Evolutionary conservation across 768 basidiomycete species (phyloP), one percentile per base, ranked within the genome.

Genomic region (Mycena rosella): DNA sequence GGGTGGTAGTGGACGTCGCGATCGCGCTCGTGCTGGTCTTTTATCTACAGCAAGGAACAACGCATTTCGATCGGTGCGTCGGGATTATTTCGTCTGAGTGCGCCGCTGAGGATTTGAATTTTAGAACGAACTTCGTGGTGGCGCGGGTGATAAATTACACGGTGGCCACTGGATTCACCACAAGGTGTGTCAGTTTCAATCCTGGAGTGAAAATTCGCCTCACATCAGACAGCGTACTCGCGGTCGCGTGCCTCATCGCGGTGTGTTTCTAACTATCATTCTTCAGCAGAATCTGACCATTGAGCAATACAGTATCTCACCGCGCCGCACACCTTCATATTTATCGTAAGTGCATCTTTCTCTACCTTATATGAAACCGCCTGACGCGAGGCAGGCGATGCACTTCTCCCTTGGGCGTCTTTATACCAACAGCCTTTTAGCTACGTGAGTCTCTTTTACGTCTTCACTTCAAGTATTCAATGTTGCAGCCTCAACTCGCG

Each of bases 401-500:
- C 75, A 76, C 63, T 72, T 76, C 14, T 76, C 69, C 20, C 61
- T 76, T 29, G 75, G 73, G 0, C 70, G 75, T 5, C 57, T 76
- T 17, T 76, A 76, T 55, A 76, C 75, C 20, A 76, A 76, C 32
- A 71, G 74, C 6, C 69, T 76, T 20, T 69, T 76, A 13, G 75
- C 71, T 8, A 76, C 73, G 75, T 74, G 11, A 63, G 74, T 20
- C 18, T 63, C 14, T 29, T 36, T 5, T 22, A 6, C 11, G 22
- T 11, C 2, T n/a, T n/a, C n/a, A n/a, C n/a, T n/a, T n/a, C n/a
- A n/a, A n/a, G n/a, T n/a, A n/a, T n/a, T n/a, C n/a, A n/a, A n/a
- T n/a, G n/a, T n/a, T 26, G 11, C 40, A 69, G 68, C 2, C 58
- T 69, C 26, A 69, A 69, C 24, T 63, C 68, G 44, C 68, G 68